Evolutionary conservation across 2,329 filamentous ascomycete species (phyloP).

Genomic region (Paraphoma sp.): DNA sequence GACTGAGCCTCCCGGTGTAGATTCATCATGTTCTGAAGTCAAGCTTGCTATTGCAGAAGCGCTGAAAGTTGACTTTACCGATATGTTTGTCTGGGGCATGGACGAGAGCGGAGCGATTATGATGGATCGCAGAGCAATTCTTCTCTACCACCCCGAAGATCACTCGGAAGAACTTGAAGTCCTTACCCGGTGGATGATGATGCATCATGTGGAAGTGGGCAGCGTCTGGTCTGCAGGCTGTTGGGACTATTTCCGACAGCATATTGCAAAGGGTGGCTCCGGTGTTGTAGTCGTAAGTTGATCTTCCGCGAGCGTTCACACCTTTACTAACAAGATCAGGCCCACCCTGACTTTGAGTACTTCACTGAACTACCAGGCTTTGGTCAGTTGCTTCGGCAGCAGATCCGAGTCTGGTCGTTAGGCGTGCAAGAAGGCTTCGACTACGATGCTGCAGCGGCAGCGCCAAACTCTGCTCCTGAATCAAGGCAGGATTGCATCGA

Average conservation of each 20-base stretch:
- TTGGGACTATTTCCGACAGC: slow-evolving; percentile 34
- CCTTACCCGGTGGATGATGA: slow-evolving; percentile 38
- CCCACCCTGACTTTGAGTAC: slow-evolving; percentile 38
- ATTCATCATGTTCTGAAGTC: slow-evolving; percentile 12
- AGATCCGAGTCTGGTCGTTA: slow-evolving; percentile 43
- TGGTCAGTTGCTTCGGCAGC: slow-evolving; percentile 35
- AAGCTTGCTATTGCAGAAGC: slow-evolving; percentile 22
- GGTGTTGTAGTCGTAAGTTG: slow-evolving; percentile 37
- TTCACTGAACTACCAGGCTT: slow-evolving; percentile 42
- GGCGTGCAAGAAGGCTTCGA: slow-evolving; percentile 31
- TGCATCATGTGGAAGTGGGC: slow-evolving; percentile 37
- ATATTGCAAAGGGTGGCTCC: slow-evolving; percentile 22
- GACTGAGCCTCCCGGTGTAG: neutral
- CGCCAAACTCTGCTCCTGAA: slow-evolving; percentile 17
- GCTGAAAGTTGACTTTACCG: slow-evolving; percentile 26
- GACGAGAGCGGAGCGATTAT: slow-evolving; percentile 5
- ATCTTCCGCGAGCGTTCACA: neutral
- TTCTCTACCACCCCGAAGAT: slow-evolving; percentile 36
- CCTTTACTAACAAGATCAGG: slow-evolving; percentile 22
- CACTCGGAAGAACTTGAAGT: slow-evolving; percentile 38
- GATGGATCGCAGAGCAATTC: slow-evolving; percentile 31
- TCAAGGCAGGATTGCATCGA: slow-evolving; percentile 31
- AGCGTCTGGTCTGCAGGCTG: slow-evolving; percentile 29
- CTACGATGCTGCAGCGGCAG: slow-evolving; percentile 19
- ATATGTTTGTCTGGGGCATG: slow-evolving; percentile 29